Evolutionary conservation across 805 yeast genomes (phyloP), one percentile per base, ranked within the genome.

Genomic region (Yarrowia keelungensis): DNA sequence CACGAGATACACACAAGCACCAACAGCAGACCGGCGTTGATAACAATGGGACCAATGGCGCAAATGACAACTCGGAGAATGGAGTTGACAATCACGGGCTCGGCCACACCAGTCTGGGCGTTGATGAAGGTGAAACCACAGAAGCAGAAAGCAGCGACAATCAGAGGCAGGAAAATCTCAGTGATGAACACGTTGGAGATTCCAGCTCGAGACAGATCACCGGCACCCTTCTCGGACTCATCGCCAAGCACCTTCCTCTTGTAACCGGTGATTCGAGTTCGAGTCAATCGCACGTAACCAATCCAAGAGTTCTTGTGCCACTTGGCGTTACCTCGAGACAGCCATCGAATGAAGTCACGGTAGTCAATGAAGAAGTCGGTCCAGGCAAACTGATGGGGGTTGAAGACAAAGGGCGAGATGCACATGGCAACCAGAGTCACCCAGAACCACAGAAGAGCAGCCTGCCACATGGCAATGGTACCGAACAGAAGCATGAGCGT

Each of bases 301-400:
- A 89, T 84, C 98, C 98, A 93, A 0, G 97, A 91, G 74, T 88
- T 86, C 65, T 79, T 77, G 72, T 86, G 88, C 82, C 85, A 85
- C 72, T 82, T 82, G 19, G 87, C 79, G 75, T 92, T 91, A 10
- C 97, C 97, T 70, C 92, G 82, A 3, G 89, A 86, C 62, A 94
- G 76, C 98, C 98, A 93, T 70, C 89, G 82, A 76, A 93, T 89
- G 81, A 86, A 95, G 77, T 92, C 97, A 79, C 97, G 87, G 86
- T 95, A 95, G 80, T 95, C 99, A 78, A 94, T 87, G 81, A 94
- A 92, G 86, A 90, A 94, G 81, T 93, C 98, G 78, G 89, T 90
- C 93, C 96, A 89, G 65, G 97, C 87, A 80, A 93, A 95, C 83
- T 95, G 98, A 81, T 94, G 98, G 59, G 99, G 99, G 81, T 95